phyloP scores from a whole-genome alignment of 495 filamentous ascomycete species.

The Pyrenula aspistea region DNA sequence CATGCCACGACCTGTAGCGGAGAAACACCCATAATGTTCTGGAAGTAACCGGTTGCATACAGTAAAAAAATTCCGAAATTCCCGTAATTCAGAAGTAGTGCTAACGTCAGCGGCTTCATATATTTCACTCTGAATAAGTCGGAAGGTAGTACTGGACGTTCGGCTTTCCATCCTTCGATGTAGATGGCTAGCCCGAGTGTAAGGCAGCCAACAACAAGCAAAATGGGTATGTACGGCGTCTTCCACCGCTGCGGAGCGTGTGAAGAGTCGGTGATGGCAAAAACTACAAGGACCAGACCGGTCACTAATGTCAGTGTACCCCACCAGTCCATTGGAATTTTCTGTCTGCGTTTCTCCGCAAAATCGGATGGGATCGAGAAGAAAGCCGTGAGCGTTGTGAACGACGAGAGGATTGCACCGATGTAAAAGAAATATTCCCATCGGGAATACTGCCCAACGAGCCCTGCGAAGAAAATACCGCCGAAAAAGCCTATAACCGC shows the following conservation, averaged over 20 bases:
- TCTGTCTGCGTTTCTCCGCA: conserved; percentile 27
- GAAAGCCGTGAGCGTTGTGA: conserved; percentile 40
- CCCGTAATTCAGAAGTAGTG: conserved; percentile 66
- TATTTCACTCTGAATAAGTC: conserved; percentile 64
- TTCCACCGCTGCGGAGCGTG: conserved; percentile 58
- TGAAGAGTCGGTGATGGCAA: conserved; percentile 64
- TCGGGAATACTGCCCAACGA: conserved; percentile 46
- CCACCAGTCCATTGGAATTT: conserved; percentile 58
- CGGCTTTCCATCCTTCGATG: conserved; percentile 64
- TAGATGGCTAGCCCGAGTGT: conserved; percentile 50
- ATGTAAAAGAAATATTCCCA: conserved; percentile 82
- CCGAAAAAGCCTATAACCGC: conserved; percentile 71
- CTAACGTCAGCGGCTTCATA: conserved; percentile 54
- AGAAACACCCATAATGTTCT: conserved; percentile 47
- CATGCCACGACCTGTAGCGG: conserved; percentile 68
- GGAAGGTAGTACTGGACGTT: conserved; percentile 59
- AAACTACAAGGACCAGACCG: conserved; percentile 61
- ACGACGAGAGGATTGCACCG: conserved; percentile 41
- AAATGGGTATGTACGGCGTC: conserved; percentile 45
- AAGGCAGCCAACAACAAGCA: conserved; percentile 43
- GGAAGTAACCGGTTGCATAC: conserved; percentile 71
- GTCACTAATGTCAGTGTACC: conserved; percentile 52
- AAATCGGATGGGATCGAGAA: conserved; percentile 57
- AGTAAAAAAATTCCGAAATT: conserved; percentile 66
- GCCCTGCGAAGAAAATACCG: conserved; percentile 70